A percentile compares a stretch with the other conserved stretches of the same genome.
These are phyloP conservation scores for Hericium coralloides DNA, from an alignment of 768 basidiomycete genomes.

Conservation along the genomic window DNA sequence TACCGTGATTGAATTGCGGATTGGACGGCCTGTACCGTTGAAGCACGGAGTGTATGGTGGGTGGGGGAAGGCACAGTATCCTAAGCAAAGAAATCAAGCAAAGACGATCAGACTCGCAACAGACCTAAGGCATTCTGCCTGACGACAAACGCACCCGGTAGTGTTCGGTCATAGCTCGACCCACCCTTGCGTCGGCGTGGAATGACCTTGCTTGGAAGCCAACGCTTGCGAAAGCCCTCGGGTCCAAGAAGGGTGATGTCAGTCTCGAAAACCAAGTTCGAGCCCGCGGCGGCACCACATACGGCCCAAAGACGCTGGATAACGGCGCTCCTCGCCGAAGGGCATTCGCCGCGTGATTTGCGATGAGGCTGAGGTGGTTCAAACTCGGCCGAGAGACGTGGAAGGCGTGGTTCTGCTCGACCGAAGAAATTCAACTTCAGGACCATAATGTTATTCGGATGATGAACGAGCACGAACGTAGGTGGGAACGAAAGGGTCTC, in stretches of 20 bases:
- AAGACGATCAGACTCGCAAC: too few species aligned
- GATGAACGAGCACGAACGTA: slow-evolving; percentile 2
- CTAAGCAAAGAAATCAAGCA: too few species aligned
- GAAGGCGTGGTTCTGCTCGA: slow-evolving; percentile 8
- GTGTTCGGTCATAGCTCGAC: too few species aligned
- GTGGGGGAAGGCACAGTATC: too few species aligned
- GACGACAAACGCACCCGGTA: too few species aligned
- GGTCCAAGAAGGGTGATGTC: too few species aligned
- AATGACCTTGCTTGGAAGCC: too few species aligned
- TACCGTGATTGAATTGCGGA: slow-evolving; percentile 15
- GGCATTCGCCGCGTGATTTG: background rate
- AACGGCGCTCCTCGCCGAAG: background rate
- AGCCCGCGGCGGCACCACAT: background rate
- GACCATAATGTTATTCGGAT: background rate
- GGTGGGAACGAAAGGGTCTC: slow-evolving; percentile 11
- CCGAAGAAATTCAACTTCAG: background rate
- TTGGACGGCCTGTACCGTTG: slow-evolving; percentile 2
- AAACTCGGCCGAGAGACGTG: background rate
- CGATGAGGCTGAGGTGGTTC: background rate
- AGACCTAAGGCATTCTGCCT: too few species aligned
- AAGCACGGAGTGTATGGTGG: background rate
- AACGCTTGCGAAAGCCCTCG: too few species aligned
- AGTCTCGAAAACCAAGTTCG: background rate
- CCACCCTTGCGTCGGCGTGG: too few species aligned
- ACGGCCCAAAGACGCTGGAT: background rate